These are phyloP conservation scores for Sclerotinia subarctica DNA, from an alignment of 2,329 filamentous ascomycete species.

Conservation along the genomic window DNA sequence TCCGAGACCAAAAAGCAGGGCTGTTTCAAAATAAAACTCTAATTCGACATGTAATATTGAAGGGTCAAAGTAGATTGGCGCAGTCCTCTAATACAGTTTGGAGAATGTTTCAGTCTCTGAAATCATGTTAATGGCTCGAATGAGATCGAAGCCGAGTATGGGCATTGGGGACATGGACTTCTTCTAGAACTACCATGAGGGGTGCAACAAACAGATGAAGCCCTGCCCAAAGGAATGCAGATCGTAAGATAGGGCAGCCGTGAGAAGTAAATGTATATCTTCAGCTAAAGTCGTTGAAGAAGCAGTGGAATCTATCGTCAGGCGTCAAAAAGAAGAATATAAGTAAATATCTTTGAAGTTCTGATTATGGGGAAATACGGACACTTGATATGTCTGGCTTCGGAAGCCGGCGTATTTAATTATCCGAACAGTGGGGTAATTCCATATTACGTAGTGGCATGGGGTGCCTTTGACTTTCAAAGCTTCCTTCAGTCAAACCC, in stretches of 20 bases:
- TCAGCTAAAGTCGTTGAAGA: not conserved
- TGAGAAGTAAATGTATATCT: not conserved
- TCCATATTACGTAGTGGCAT: not conserved
- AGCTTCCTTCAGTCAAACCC: not conserved
- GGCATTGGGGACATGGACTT: not conserved
- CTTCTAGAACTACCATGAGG: conserved; percentile 10
- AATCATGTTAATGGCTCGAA: not conserved
- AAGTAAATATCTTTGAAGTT: no score
- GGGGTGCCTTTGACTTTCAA: not conserved
- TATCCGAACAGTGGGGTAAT: conserved; percentile 9
- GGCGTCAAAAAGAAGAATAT: not conserved
- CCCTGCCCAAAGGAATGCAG: not conserved
- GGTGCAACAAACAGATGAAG: conserved; percentile 4
- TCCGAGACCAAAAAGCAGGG: not conserved
- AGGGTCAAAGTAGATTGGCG: not conserved
- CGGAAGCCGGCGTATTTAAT: not conserved
- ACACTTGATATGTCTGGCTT: no score
- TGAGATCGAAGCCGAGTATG: not conserved
- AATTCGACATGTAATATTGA: not conserved
- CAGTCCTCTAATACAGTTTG: not conserved
- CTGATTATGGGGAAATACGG: no score
- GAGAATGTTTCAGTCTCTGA: not conserved
- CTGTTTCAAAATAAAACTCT: conserved; percentile 1
- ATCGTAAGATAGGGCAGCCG: not conserved
- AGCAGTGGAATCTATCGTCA: no score